phyloP scores from a whole-genome alignment of 352 stramenopile genomes.

The Pythium grandisporangium region DNA sequence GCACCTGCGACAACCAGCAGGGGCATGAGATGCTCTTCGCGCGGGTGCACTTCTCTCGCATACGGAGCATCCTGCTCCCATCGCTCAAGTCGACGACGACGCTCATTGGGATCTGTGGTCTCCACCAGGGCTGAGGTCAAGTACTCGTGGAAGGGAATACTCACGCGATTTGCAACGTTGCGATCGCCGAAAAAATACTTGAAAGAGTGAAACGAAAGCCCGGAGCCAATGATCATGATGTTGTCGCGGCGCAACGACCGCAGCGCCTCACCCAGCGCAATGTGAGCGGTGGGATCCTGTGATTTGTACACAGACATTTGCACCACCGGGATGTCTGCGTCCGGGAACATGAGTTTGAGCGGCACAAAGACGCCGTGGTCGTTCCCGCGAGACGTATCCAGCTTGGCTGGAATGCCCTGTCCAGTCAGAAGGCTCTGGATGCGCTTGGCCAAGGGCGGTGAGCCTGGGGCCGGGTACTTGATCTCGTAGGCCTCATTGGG shows the following conservation, averaged over 20 bases:
- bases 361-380: constrained; percentile 93
- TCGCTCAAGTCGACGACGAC: constrained; percentile 7
- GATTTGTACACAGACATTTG: constrained; percentile 53
- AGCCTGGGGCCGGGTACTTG: constrained; percentile 66
- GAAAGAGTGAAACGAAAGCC: constrained; percentile 2
- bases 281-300: constrained; percentile 25
- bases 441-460: constrained; percentile 48
- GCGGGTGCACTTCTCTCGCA: constrained; percentile 19
- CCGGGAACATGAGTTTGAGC: constrained; percentile 81
- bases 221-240: constrained; percentile 72
- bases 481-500: constrained; percentile 78
- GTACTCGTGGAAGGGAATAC: neutral
- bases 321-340: constrained; percentile 85
- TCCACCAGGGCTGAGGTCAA: neutral
- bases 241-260: constrained; percentile 42
- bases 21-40: constrained; percentile 35
- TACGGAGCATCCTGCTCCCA: constrained; percentile 23
- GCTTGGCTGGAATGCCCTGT: constrained; percentile 31
- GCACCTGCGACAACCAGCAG: constrained; percentile 33
- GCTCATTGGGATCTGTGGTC: neutral
- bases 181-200: neutral
- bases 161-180: neutral
- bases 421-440: constrained; percentile 54
- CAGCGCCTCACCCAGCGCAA: constrained; percentile 46
- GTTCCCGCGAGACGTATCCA: constrained; percentile 58